phyloP scores from a whole-genome alignment of 106 monocot genomes.

The Amphibolis antarctica region DNA sequence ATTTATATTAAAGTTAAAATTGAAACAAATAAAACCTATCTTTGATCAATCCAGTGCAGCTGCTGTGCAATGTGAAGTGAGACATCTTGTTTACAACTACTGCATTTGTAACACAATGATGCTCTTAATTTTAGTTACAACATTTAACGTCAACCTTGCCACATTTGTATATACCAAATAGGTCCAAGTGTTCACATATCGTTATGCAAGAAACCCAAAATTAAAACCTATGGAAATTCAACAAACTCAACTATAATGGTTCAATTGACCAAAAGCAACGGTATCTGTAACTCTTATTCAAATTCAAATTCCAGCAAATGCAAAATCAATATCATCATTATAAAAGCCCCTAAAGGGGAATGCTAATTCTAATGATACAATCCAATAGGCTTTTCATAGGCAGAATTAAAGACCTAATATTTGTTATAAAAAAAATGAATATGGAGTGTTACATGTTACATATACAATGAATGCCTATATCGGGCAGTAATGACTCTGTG shows the following conservation, averaged over 20 bases:
- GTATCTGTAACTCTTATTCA: too few relatives aligned
- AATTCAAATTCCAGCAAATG: neutral
- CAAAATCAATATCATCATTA: too few relatives aligned
- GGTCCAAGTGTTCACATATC: neutral
- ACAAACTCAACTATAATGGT: too few relatives aligned
- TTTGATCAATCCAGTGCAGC: too few relatives aligned
- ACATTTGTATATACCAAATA: neutral
- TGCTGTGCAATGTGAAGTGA: too few relatives aligned
- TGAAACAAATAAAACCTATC: too few relatives aligned
- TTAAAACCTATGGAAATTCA: too few relatives aligned
- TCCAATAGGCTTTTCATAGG: neutral
- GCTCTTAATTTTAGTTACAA: neutral
- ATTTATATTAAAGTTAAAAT: too few relatives aligned
- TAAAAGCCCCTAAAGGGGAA: neutral
- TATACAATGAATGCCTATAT: slow-evolving; percentile 9
- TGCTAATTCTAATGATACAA: neutral
- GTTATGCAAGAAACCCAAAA: neutral
- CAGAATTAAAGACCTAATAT: neutral
- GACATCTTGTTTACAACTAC: too few relatives aligned
- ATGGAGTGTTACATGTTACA: slow-evolving; percentile 4
- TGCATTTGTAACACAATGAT: too few relatives aligned
- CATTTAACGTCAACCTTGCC: too few relatives aligned
- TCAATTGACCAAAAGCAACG: too few relatives aligned
- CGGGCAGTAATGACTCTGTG: neutral
- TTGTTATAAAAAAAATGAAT: slow-evolving; percentile 8